phyloP scores from a whole-genome alignment of 1,284 basidiomycete species.

The Tausonia pullulans region DNA sequence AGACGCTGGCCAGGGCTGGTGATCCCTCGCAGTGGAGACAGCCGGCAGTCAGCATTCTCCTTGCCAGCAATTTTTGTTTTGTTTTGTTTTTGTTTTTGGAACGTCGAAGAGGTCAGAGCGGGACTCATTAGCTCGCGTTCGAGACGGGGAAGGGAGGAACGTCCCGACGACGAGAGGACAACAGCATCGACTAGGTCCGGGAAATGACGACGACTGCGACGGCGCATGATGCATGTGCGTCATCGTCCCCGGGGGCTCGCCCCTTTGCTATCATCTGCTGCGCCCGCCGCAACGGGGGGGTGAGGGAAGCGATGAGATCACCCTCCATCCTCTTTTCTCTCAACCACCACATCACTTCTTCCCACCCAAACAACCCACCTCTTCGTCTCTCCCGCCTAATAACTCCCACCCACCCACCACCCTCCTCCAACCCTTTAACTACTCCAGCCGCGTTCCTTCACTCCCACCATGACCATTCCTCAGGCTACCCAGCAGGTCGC shows the following conservation, averaged over 20 bases:
- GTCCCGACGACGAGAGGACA: too few species aligned
- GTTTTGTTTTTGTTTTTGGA: too few species aligned
- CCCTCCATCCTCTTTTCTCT: not conserved
- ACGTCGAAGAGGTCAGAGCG: too few species aligned
- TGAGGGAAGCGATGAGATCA: conserved; percentile 2
- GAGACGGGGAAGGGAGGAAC: too few species aligned
- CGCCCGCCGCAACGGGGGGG: not conserved
- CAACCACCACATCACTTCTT: not conserved
- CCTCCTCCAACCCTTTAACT: conserved; percentile 5
- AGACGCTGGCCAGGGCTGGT: too few species aligned
- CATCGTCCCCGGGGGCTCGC: not conserved
- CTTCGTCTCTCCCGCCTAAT: not conserved
- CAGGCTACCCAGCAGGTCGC: conserved; percentile 2
- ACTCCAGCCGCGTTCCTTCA: not conserved
- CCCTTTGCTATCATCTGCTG: not conserved
- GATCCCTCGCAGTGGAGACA: too few species aligned
- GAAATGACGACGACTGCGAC: not conserved
- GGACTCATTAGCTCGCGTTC: too few species aligned
- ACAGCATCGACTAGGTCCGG: too few species aligned
- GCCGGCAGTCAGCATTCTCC: too few species aligned
- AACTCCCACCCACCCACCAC: not conserved
- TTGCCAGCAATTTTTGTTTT: too few species aligned
- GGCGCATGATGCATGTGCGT: not conserved
- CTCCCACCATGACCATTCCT: conserved; percentile 2
- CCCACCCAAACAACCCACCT: not conserved